Percentiles rank a stretch among this genome's conserved stretches.
These are phyloP conservation scores for Suzukiozyma palmioleophila DNA, from an alignment of 1,139 yeast species.

Conservation along the genomic window DNA sequence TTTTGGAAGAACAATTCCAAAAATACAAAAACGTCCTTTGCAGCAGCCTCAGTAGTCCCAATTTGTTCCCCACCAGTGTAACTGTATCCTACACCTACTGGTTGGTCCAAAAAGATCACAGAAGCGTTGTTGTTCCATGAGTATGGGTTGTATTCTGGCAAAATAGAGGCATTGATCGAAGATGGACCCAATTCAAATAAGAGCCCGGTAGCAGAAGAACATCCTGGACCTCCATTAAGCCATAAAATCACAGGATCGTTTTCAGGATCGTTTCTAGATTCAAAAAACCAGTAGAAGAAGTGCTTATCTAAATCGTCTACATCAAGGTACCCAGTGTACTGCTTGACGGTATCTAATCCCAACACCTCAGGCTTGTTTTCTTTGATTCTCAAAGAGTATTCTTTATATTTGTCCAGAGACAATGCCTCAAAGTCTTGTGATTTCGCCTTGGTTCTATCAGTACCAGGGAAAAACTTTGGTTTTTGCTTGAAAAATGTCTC, in stretches of 20 bases:
- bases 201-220: constrained; percentile 86
- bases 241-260: constrained; percentile 83
- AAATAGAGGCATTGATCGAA: constrained; percentile 58
- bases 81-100: constrained; percentile 86
- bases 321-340: constrained; percentile 64
- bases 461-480: not conserved
- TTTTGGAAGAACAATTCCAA: constrained; percentile 72
- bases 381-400: constrained; percentile 38
- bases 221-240: constrained; percentile 92
- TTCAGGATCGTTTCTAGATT: constrained; percentile 82
- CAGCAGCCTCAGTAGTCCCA: constrained; percentile 64
- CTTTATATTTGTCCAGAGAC: constrained; percentile 22
- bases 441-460: not conserved
- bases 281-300: constrained; percentile 86
- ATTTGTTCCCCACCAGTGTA: constrained; percentile 56
- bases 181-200: constrained; percentile 91
- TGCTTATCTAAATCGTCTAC: constrained; percentile 57
- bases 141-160: constrained; percentile 71
- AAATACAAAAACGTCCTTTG: constrained; percentile 74
- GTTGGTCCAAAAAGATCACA: constrained; percentile 90
- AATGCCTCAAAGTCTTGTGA: constrained; percentile 17
- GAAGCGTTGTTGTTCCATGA: constrained; percentile 90
- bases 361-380: constrained; percentile 37
- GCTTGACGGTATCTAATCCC: constrained; percentile 55
- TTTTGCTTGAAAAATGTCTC: not conserved